Percentiles rank a stretch among this genome's conserved stretches.
Evolutionary conservation across 202 grass and related monocot species (phyloP).

Genomic region (Alloteropsis angusta): DNA sequence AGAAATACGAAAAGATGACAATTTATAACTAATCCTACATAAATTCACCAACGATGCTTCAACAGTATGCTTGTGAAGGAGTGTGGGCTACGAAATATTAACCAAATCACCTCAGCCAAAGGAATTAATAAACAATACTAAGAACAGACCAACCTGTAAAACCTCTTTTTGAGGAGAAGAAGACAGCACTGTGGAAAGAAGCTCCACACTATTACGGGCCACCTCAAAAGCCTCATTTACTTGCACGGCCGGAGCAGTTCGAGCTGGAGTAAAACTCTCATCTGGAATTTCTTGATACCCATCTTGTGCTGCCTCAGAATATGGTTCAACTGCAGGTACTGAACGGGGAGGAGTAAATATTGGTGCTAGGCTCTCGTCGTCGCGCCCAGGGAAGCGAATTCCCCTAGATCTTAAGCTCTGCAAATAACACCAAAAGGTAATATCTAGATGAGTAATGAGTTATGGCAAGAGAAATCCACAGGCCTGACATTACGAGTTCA

Average conservation of each 20-base stretch:
- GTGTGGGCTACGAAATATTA: not conserved
- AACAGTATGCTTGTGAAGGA: not conserved
- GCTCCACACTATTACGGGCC: slow-evolving; percentile 69
- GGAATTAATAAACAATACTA: not conserved
- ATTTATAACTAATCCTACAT: not conserved
- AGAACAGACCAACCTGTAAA: slow-evolving; percentile 45
- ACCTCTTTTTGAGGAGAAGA: slow-evolving; percentile 69
- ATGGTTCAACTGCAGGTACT: slow-evolving; percentile 40
- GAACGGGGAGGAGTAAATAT: slow-evolving; percentile 71
- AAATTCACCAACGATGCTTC: not conserved
- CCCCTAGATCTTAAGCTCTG: slow-evolving; percentile 91
- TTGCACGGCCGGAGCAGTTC: slow-evolving; percentile 35
- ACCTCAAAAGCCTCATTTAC: slow-evolving; percentile 60
- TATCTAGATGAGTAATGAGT: not conserved
- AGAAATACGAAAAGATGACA: not conserved
- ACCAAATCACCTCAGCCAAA: not conserved
- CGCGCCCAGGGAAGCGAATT: slow-evolving; percentile 66
- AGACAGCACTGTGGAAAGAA: slow-evolving; percentile 77
- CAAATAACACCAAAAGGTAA: slow-evolving; percentile 1
- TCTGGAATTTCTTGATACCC: slow-evolving; percentile 56
- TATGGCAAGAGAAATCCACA: not conserved
- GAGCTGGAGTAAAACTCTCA: slow-evolving; percentile 29
- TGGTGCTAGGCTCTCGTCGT: slow-evolving; percentile 73
- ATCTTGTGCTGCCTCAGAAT: slow-evolving; percentile 37
- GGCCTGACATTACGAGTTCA: not conserved